Percentiles rank a stretch among this genome's conserved stretches.
These are phyloP conservation scores for Tarenaya hassleriana DNA, from an alignment of 345 rosid genomes.

Conservation along the genomic window DNA sequence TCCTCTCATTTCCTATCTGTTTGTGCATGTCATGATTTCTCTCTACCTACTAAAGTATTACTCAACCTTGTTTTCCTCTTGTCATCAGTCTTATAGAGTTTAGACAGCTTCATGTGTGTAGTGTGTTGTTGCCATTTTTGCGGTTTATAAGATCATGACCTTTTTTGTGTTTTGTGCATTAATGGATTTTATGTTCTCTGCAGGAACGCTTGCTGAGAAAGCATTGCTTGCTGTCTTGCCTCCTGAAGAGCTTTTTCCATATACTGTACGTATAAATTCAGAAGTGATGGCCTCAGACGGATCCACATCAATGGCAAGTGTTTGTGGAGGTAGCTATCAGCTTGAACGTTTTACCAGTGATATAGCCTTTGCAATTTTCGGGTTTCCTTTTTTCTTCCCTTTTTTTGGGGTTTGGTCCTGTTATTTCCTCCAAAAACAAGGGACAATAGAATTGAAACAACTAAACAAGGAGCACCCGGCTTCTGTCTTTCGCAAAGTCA, in stretches of 20 bases:
- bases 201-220: slow-evolving; percentile 96
- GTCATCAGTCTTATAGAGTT: slow-evolving; percentile 4
- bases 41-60: neutral
- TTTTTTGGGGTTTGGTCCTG: slow-evolving; percentile 6
- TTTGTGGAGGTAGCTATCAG: slow-evolving; percentile 73
- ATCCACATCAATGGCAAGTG: slow-evolving; percentile 97
- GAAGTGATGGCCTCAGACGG: slow-evolving; percentile 99
- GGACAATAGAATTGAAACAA: too few species aligned
- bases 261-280: slow-evolving; percentile 79
- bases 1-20: slow-evolving; percentile 1
- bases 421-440: slow-evolving; percentile 1
- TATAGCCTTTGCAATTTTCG: neutral
- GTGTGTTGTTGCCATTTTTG: neutral
- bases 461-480: too few species aligned
- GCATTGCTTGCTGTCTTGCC: slow-evolving; percentile 89
- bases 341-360: neutral
- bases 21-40: slow-evolving; percentile 4
- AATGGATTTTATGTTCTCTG: slow-evolving; percentile 10
- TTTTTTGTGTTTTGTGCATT: neutral
- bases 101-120: neutral
- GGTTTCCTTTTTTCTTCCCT: neutral
- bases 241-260: slow-evolving; percentile 70
- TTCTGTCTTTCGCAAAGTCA: slow-evolving; percentile 2
- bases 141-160: neutral
- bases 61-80: neutral